A percentile compares a stretch with the other conserved stretches of the same genome.
phyloP scores from a whole-genome alignment of 1,139 yeast genomes.

The Debaryomyces fabryi region DNA sequence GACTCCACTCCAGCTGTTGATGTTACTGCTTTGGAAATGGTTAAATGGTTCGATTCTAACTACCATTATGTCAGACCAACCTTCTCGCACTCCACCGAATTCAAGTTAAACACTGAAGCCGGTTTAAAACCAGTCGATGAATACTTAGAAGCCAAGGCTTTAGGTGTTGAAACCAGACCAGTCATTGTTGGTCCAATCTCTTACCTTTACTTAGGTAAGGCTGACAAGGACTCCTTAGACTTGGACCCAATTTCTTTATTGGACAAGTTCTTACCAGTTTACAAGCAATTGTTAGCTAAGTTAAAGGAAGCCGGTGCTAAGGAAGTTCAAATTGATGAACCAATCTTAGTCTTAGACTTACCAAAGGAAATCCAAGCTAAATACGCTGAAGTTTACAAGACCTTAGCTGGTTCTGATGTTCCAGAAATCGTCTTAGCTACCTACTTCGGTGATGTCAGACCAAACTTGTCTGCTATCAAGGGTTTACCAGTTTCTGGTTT shows the following conservation, averaged over 20 bases:
- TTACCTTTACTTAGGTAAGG: constrained; percentile 92
- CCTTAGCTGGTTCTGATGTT: constrained; percentile 61
- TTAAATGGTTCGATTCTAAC: constrained; percentile 99
- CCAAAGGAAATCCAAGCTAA: constrained; percentile 82
- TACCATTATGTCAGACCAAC: constrained; percentile 99
- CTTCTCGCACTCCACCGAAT: constrained; percentile 90
- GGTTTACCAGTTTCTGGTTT: constrained; percentile 90
- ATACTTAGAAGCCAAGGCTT: constrained; percentile 95
- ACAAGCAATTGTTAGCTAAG: constrained; percentile 84
- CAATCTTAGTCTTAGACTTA: constrained; percentile 91
- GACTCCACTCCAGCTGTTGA: constrained; percentile 88
- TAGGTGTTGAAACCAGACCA: constrained; percentile 97
- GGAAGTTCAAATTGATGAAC: constrained; percentile 96
- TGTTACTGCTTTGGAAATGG: constrained; percentile 99
- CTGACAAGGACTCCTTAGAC: constrained; percentile 96
- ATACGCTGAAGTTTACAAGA: constrained; percentile 83
- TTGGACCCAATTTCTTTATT: constrained; percentile 89
- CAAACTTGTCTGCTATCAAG: constrained; percentile 88
- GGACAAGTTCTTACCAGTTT: constrained; percentile 88
- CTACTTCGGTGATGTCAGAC: constrained; percentile 98
- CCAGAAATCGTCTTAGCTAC: constrained; percentile 86
- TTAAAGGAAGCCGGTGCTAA: constrained; percentile 94
- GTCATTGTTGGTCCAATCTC: constrained; percentile 96
- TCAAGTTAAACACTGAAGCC: constrained; percentile 75
- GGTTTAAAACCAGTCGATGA: constrained; percentile 97